Conservation (phyloP, 192 early-diverging fungal species). For the Mortierella claussenii region DNA sequence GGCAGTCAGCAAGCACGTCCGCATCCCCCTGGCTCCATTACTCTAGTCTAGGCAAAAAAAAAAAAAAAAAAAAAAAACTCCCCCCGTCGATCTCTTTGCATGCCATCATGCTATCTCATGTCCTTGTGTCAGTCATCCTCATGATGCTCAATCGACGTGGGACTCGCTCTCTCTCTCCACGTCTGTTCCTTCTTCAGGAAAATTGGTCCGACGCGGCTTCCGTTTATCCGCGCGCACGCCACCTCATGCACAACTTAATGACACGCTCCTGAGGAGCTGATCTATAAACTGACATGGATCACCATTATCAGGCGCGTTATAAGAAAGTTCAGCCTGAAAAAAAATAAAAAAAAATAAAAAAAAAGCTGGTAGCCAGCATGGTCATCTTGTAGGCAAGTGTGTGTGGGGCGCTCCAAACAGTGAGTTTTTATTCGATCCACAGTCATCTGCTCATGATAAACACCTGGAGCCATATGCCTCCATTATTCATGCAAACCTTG, state of each 20-base stretch:
- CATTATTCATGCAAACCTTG: background rate
- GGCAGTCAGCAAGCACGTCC: background rate
- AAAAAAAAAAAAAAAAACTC: background rate
- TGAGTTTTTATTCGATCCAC: background rate
- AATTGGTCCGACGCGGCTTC: background rate
- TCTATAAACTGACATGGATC: too few species aligned
- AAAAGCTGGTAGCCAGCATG: too few species aligned
- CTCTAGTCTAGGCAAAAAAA: background rate
- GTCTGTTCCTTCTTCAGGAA: background rate
- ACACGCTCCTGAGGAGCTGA: too few species aligned
- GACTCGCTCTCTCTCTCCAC: background rate
- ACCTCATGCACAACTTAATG: too few species aligned
- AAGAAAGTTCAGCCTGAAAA: too few species aligned
- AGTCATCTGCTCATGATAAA: background rate
- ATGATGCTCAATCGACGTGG: background rate
- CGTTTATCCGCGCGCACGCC: too few species aligned
- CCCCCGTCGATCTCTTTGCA: too few species aligned
- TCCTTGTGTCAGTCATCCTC: background rate
- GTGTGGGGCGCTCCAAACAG: too few species aligned
- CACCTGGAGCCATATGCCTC: background rate
- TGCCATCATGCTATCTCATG: background rate
- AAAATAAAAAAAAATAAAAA: too few species aligned
- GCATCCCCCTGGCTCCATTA: background rate
- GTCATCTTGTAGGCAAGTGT: too few species aligned
- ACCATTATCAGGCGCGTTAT: too few species aligned